Evolutionary conservation across 2,329 filamentous ascomycete genomes (phyloP), one percentile per base, ranked within the genome.

Genomic region (Fusarium sulawesiense): DNA sequence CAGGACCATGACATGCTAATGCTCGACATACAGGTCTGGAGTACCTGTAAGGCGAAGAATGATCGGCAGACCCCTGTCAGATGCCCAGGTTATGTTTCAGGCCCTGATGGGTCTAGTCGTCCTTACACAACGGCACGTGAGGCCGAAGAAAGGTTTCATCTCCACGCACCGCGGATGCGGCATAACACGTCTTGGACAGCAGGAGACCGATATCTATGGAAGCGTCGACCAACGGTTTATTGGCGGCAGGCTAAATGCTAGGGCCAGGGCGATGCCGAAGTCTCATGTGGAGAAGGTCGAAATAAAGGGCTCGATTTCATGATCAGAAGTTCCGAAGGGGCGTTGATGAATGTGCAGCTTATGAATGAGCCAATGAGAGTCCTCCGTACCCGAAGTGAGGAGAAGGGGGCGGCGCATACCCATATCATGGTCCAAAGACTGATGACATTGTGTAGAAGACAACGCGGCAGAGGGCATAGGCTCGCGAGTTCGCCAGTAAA

Each of bases 311-410:
- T 70, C 68, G 51, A 68, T 56, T 59, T 70, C 47, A 50, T 45
- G 64, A 71, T 57, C 64, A 71, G 66, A 70, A 71, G 64, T 65
- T 63, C 68, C 68, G 64, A 68, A 49, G 60, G 58, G 62, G 58
- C 55, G 69, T 53, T 66, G 60, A 46, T 68, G 57, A 68, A 68
- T 71, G 64, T 67, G 66, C 66, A 68, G 60, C 55, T 63, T 64
- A 53, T 48, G 40, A 48, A 62, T 32, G 64, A 63, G 60, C 76
- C 76, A 78, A 78, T 78, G 57, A 70, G 64, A 73, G 59, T 16
- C 48, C 47, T 47, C 72, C 67, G 27, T 76, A 78, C 75, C 74
- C 77, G 77, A 76, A 76, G 67, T 60, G 68, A 68, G 70, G 64
- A 61, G 51, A 61, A 63, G 62, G 70, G 67, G 74, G 61, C 61